Percentiles rank a stretch among this genome's conserved stretches.
Conservation (phyloP, 2,329 filamentous ascomycete genomes). For the Claviceps citrina region DNA sequence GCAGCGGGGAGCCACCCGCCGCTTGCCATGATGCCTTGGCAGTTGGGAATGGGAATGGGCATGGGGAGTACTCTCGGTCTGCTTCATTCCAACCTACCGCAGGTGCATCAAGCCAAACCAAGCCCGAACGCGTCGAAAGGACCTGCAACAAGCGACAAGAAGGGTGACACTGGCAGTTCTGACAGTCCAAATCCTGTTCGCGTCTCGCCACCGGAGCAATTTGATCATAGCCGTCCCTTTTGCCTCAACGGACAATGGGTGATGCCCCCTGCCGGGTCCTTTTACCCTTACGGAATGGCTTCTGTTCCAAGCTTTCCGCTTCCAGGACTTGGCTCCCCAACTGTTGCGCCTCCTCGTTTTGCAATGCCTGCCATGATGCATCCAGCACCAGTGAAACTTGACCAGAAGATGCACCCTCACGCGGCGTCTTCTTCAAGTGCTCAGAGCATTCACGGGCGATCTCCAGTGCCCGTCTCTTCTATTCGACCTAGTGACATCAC, state of each 20-base stretch:
- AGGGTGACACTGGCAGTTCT: slow-evolving; percentile 16
- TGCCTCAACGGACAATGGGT: slow-evolving; percentile 30
- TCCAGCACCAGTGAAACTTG: slow-evolving; percentile 12
- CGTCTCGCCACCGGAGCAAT: slow-evolving; percentile 27
- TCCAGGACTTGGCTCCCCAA: slow-evolving; percentile 12
- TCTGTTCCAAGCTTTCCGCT: slow-evolving; percentile 15
- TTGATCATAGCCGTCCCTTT: slow-evolving; percentile 31
- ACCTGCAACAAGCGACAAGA: slow-evolving; percentile 13
- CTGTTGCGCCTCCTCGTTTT: slow-evolving; percentile 2
- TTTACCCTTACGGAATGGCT: slow-evolving; percentile 16
- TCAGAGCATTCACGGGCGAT: slow-evolving; percentile 6
- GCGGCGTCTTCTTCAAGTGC: slow-evolving; percentile 8
- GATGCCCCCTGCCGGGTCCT: slow-evolving; percentile 16
- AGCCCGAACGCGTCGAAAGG: slow-evolving; percentile 11
- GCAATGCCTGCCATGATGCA: slow-evolving; percentile 8
- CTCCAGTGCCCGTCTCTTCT: slow-evolving; percentile 36
- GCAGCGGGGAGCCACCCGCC: slow-evolving; percentile 15
- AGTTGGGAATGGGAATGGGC: slow-evolving; percentile 23
- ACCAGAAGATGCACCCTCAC: slow-evolving; percentile 9
- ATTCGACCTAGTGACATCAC: slow-evolving; percentile 47
- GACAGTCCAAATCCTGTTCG: slow-evolving; percentile 19
- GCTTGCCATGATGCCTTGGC: slow-evolving; percentile 26
- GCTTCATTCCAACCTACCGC: slow-evolving; percentile 12
- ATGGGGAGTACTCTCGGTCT: slow-evolving; percentile 16
- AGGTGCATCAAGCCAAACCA: slow-evolving; percentile 8